Base-by-base conservation (phyloP, 1,139 yeast species). In the Pichia norvegensis region DNA sequence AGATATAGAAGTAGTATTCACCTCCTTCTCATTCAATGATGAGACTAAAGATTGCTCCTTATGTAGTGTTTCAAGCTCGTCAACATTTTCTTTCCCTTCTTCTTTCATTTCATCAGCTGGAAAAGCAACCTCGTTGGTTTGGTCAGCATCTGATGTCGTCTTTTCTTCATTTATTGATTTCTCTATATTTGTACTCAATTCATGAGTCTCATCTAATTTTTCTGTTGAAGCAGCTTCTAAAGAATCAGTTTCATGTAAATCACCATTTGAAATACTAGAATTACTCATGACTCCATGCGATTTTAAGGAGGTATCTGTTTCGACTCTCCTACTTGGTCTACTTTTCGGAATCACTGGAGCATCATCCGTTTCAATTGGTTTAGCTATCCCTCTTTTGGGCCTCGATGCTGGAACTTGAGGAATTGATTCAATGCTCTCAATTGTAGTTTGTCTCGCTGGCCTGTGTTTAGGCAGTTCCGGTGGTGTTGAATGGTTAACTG, bases 401-500 rank as follows among this genome's bases (percentile, higher is more conserved):
- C 48, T 42, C 7, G 39, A 37, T 14, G 25, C 25, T 2, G 48
- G 48, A n/a, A 45, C 14, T n/a, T 25, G 5, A 4, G 48, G 45
- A 22, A 23, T 11, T 19, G 3, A 8, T 7, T 31, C 5, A 31
- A 4, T 31, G 2, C 3, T 17, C 6, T 16, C 21, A 29, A 29
- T 11, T 14, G 5, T 16, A 3, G 14, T 3, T n/a, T 16, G 19
- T 31, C 14, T 31, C 14, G 35, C 25, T 4, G 50, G 48, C 40
- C 50, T 45, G 11, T 42, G 29, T 16, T 81, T 81, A 1, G 90
- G 90, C 31, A 78, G 78, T 25, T 79, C 79, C 2, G 88, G 88
- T 11, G 84, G 81, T 0, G 39, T 14, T 16, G 29, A 36, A n/a
- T 4, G 19, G 20, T 40, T 20, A 3, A 20, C 37, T 11, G 40